Conservation (phyloP, 2,329 filamentous ascomycete species). For the Botrytis aclada region DNA sequence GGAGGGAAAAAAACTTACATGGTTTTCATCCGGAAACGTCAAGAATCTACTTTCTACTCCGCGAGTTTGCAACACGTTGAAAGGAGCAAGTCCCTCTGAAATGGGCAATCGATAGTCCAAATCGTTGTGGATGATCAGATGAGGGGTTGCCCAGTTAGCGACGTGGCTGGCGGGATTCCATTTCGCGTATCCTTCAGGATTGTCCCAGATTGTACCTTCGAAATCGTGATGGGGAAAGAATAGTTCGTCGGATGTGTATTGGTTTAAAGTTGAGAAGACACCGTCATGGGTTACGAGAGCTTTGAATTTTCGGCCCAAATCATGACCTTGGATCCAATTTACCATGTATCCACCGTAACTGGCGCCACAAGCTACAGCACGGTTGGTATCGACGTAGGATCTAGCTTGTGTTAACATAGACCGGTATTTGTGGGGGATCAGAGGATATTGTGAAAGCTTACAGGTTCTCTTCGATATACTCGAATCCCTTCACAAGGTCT, state of each 20-base stretch:
- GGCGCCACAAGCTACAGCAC: conserved; percentile 71
- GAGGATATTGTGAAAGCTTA: conserved; percentile 24
- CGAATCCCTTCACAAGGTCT: conserved; percentile 75
- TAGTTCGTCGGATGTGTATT: conserved; percentile 65
- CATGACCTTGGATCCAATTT: conserved; percentile 89
- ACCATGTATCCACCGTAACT: conserved; percentile 77
- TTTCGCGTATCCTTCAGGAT: conserved; percentile 60
- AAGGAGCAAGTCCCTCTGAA: conserved; percentile 67
- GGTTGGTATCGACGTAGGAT: conserved; percentile 62
- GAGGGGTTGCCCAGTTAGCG: conserved; percentile 66
- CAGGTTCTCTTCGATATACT: conserved; percentile 66
- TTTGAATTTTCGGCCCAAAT: conserved; percentile 79
- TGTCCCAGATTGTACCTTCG: conserved; percentile 53
- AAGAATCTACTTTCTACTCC: conserved; percentile 62
- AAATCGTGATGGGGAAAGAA: conserved; percentile 68
- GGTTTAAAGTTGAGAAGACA: conserved; percentile 68
- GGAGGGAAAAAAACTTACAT: conserved; percentile 39
- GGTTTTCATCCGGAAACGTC: conserved; percentile 68
- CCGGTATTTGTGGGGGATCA: no score
- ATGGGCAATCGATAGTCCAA: conserved; percentile 86
- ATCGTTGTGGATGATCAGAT: conserved; percentile 86
- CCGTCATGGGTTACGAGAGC: conserved; percentile 87
- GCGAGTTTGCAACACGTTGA: conserved; percentile 60
- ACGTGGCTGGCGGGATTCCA: conserved; percentile 62
- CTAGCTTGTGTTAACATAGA: background rate